Evolutionary conservation across 2,329 filamentous ascomycete genomes (phyloP).

Genomic region (Aspergillus pseudonomiae): DNA sequence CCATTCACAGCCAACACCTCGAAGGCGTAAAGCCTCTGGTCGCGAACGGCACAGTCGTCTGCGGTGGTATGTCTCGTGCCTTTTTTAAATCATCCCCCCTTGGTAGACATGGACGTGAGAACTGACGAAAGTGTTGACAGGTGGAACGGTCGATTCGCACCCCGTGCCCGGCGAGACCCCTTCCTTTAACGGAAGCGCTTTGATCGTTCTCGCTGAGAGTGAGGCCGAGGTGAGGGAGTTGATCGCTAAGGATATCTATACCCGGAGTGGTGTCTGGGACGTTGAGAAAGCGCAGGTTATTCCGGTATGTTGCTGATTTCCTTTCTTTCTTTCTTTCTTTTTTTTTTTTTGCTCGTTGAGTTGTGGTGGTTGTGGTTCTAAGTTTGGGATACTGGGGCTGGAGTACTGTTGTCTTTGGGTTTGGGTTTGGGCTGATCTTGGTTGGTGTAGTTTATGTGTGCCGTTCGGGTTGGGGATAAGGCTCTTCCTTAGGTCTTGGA

Average conservation of each 20-base stretch:
- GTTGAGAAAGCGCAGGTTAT: constrained; percentile 60
- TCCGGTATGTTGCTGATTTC: constrained; percentile 35
- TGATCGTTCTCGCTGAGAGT: constrained; percentile 68
- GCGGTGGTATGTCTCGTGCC: constrained; percentile 59
- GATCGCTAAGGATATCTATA: constrained; percentile 74
- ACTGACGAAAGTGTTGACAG: constrained; percentile 41
- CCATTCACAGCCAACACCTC: constrained; percentile 55
- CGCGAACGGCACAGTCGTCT: constrained; percentile 61
- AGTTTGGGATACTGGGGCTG: no score
- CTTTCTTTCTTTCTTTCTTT: constrained; percentile 1
- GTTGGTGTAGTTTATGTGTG: constrained; percentile 34
- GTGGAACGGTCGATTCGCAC: constrained; percentile 68
- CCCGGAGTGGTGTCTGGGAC: constrained; percentile 76
- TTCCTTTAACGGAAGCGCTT: constrained; percentile 72
- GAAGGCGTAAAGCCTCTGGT: constrained; percentile 56
- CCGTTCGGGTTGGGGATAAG: constrained; percentile 23
- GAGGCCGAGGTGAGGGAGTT: constrained; percentile 70
- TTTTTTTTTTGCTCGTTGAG: not conserved
- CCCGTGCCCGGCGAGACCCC: constrained; percentile 64
- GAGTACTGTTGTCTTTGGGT: not conserved
- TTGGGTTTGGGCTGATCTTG: constrained; percentile 13
- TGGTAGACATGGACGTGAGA: not conserved
- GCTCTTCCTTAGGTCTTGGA: not conserved
- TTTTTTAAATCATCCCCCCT: not conserved
- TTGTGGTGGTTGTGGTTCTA: no score